Base-by-base conservation (phyloP, 2,329 filamentous ascomycete species). In the Tolypocladium sp. region DNA sequence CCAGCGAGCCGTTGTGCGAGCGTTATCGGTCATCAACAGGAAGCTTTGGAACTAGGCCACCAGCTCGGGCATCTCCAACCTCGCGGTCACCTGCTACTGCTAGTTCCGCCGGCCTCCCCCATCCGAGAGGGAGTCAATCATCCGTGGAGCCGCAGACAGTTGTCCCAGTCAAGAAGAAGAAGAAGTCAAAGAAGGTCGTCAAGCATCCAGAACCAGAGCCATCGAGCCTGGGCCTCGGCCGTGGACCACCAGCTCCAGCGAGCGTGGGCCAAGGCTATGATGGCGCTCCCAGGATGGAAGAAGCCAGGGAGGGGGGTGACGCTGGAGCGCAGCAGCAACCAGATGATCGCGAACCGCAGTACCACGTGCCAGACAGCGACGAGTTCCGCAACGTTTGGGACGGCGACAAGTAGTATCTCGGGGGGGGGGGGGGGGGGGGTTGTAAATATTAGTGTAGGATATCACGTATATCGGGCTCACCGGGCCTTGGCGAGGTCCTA, bases 1-100 rank as follows among this genome's bases (percentile, higher is more conserved):
- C 82, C 51, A 83, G 79, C 70, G 84, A 91, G 63, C 89, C 91
- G 20, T 81, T 87, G 37, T 81, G 85, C 59, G 88, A 92, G 60
- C 82, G 88, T 63, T 89, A 87, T 59, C 62, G 66, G 58, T 75
- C 75, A 17, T 72, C 71, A 13, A 64, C 68, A 30, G 68, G 64
- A 37, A 69, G 66, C 53, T 67, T 67, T 56, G 67, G 67, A 25
- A 62, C 66, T 9, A 65, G 67, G 22, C 69, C 70, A 25, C 65
- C 69, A 33, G 66, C 65, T 20, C 65, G 63, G 40, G 61, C 62
- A 9, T 66, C 65, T 33, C 57, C 64, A 33, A 59, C 68, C 30
- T 59, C 65, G 4, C 63, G 64, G 40, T 67, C 66, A 3, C 63
- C 64, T 22, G 59, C 63, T 22, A 57, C 60, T 17, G 58, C 62